Evolutionary conservation across 306 rosid species (phyloP).

Genomic region (Cajanus cajan): DNA sequence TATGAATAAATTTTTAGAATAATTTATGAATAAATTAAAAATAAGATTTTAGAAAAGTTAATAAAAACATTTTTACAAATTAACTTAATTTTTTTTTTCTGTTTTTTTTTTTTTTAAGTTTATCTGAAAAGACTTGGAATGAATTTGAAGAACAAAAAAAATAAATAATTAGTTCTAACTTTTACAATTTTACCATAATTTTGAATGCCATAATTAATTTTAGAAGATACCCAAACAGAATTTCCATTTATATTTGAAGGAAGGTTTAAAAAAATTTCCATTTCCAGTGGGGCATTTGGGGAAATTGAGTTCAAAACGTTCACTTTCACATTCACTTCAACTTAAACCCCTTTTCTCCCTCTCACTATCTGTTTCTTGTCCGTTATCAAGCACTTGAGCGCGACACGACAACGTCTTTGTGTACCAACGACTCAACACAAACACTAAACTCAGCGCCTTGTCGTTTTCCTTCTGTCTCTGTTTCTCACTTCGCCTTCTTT

Average conservation of each 20-base stretch:
- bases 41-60: too few species aligned
- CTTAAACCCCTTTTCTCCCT: background rate
- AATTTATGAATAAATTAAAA: too few species aligned
- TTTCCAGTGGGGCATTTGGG: background rate
- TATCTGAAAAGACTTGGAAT: too few species aligned
- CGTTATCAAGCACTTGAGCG: background rate
- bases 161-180: too few species aligned
- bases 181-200: too few species aligned
- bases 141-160: too few species aligned
- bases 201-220: too few species aligned
- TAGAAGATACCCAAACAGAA: background rate
- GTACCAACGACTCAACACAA: background rate
- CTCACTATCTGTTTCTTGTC: background rate
- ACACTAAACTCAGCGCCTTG: background rate
- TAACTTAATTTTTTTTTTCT: too few species aligned
- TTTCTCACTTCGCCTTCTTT: background rate
- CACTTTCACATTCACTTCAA: too few species aligned
- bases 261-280: background rate
- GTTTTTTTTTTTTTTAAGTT: too few species aligned
- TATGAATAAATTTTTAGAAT: too few species aligned
- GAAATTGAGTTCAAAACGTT: slow-evolving; percentile 14
- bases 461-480: background rate
- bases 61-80: too few species aligned
- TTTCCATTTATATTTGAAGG: background rate
- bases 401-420: background rate